A percentile compares a stretch with the other conserved stretches of the same genome.
These are phyloP conservation scores for Wolfiporia cocos DNA, from an alignment of 1,284 basidiomycete species.

Conservation along the genomic window DNA sequence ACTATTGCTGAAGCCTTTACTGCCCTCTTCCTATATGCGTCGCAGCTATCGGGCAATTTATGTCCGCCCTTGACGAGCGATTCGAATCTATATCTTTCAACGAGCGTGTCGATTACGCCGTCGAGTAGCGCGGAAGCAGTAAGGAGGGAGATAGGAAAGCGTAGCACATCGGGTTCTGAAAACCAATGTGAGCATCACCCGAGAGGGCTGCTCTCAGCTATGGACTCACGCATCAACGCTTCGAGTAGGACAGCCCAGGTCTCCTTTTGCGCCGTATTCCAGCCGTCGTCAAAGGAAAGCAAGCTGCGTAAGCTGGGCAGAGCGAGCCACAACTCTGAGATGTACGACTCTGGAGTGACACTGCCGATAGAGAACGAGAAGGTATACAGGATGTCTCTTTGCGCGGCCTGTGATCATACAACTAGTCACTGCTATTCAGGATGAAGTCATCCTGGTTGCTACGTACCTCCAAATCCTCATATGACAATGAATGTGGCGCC, in stretches of 20 bases:
- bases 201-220: no score
- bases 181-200: no score
- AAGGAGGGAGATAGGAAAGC: slow-evolving; percentile 44
- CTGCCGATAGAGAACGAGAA: slow-evolving; percentile 43
- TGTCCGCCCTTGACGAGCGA: slow-evolving; percentile 10
- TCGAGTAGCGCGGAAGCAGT: slow-evolving; percentile 43
- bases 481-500: slow-evolving; percentile 37
- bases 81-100: slow-evolving; percentile 29
- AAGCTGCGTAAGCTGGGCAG: slow-evolving; percentile 42
- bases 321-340: slow-evolving; percentile 53
- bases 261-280: slow-evolving; percentile 37
- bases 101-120: slow-evolving; percentile 33
- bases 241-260: slow-evolving; percentile 45
- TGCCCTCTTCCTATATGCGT: slow-evolving; percentile 23
- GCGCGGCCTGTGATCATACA: slow-evolving; percentile 35
- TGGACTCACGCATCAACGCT: slow-evolving; percentile 37
- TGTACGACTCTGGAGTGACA: slow-evolving; percentile 47
- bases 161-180: slow-evolving; percentile 44
- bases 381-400: slow-evolving; percentile 47
- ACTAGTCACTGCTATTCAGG: not conserved
- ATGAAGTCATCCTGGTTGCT: not conserved
- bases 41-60: slow-evolving; percentile 13
- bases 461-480: slow-evolving; percentile 46
- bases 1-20: slow-evolving; percentile 31
- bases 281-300: slow-evolving; percentile 32